Conservation (phyloP, 2,329 filamentous ascomycete species). For the Cercospora sesami region DNA sequence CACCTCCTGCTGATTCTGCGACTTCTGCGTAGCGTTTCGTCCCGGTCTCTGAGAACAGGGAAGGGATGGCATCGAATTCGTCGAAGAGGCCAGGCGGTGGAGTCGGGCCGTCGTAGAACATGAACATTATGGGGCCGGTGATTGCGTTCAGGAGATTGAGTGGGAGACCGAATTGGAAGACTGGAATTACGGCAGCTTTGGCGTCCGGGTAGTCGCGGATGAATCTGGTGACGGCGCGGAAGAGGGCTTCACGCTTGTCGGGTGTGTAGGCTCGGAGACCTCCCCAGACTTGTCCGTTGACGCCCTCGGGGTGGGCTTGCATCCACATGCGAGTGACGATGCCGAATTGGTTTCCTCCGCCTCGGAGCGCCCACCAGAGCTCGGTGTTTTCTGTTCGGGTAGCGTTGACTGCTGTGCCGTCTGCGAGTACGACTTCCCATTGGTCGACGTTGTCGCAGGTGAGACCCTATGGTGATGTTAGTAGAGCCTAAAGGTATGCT, state of each 20-base stretch:
- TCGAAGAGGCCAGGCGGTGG: conserved; percentile 23
- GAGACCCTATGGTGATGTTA: conserved; percentile 14
- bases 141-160: conserved; percentile 22
- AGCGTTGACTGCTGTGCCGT: conserved; percentile 51
- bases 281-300: conserved; percentile 27
- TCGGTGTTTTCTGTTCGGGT: conserved; percentile 48
- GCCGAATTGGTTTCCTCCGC: conserved; percentile 52
- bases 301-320: conserved; percentile 27
- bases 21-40: conserved; percentile 21
- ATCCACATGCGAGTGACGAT: conserved; percentile 28
- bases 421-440: conserved; percentile 53
- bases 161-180: conserved; percentile 25
- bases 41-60: conserved; percentile 12
- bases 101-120: conserved; percentile 26
- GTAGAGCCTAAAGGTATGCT: neutral
- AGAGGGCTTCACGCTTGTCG: conserved; percentile 20
- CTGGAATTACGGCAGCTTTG: conserved; percentile 26
- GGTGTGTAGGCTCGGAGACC: conserved; percentile 24
- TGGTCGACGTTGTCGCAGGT: conserved; percentile 25
- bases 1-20: conserved; percentile 23
- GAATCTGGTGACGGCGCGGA: conserved; percentile 23
- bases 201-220: conserved; percentile 21
- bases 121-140: conserved; percentile 25
- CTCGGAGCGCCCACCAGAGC: conserved; percentile 55
- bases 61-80: conserved; percentile 20